phyloP scores from a whole-genome alignment of 768 basidiomycete genomes.

The Mycena maculata region DNA sequence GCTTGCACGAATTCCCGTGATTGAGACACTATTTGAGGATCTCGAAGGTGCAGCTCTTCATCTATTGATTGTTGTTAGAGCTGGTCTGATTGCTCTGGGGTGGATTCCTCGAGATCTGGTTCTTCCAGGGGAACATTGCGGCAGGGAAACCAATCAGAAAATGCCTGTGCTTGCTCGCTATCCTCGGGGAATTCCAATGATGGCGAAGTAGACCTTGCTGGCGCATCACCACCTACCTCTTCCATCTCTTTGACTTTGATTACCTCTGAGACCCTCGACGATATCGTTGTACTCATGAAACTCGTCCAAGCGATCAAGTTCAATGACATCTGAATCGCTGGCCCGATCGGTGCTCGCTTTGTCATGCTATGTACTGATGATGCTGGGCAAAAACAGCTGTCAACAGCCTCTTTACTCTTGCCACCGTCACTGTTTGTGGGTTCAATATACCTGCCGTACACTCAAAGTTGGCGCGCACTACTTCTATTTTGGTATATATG shows the following conservation, averaged over 20 bases:
- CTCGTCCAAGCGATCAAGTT: slow-evolving; percentile 96
- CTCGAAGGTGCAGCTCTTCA: slow-evolving; percentile 61
- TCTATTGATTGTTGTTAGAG: slow-evolving; percentile 51
- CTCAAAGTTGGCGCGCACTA: too few relatives aligned
- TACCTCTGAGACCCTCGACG: slow-evolving; percentile 88
- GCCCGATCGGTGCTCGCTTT: too few relatives aligned
- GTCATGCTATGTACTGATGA: too few relatives aligned
- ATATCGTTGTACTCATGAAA: slow-evolving; percentile 92
- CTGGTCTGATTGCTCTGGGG: slow-evolving; percentile 28
- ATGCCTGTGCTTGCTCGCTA: slow-evolving; percentile 55
- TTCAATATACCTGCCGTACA: too few relatives aligned
- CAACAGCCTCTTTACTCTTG: too few relatives aligned
- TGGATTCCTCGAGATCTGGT: slow-evolving; percentile 42
- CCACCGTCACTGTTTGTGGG: too few relatives aligned
- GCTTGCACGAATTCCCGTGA: slow-evolving; percentile 88
- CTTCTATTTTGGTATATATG: too few relatives aligned
- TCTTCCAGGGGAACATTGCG: slow-evolving; percentile 50
- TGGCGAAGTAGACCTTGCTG: slow-evolving; percentile 34
- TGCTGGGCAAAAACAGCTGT: too few relatives aligned
- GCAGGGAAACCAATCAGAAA: slow-evolving; percentile 75
- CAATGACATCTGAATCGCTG: slow-evolving; percentile 93
- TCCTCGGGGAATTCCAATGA: slow-evolving; percentile 42
- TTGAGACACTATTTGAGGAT: slow-evolving; percentile 83
- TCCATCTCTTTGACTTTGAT: slow-evolving; percentile 79
- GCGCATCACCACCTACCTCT: slow-evolving; percentile 43